Conservation (phyloP, 2,329 filamentous ascomycete genomes). For the Colletotrichum neosansevieriae region DNA sequence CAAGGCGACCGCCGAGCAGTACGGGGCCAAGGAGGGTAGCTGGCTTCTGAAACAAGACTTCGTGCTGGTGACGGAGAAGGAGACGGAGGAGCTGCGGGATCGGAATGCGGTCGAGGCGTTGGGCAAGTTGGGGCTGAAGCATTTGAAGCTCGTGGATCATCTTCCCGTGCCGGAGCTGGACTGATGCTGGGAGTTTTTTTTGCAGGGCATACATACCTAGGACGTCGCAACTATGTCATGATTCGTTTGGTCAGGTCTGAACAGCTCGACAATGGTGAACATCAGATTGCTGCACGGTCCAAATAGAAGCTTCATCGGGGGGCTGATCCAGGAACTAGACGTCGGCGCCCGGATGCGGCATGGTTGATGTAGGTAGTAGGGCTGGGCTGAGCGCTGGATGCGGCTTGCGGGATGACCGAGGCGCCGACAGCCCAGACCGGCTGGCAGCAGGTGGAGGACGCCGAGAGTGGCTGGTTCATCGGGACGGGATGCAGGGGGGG, state of each 20-base stretch:
- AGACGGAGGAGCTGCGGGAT: constrained; percentile 75
- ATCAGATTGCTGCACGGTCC: constrained; percentile 10
- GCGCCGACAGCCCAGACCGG: neutral
- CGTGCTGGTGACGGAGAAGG: constrained; percentile 78
- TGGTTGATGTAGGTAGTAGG: neutral
- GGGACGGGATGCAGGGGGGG: constrained; percentile 2
- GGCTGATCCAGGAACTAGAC: neutral
- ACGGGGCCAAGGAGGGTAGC: constrained; percentile 72
- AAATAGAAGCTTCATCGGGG: constrained; percentile 8
- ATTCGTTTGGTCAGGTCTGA: neutral
- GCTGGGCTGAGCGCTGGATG: constrained; percentile 21
- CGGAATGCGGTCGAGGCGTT: constrained; percentile 74
- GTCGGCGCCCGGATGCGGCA: constrained; percentile 23
- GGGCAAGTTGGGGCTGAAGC: constrained; percentile 71
- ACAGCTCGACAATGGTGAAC: neutral
- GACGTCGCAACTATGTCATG: constrained; percentile 16
- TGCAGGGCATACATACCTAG: neutral
- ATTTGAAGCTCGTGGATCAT: constrained; percentile 79
- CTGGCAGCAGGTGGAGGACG: constrained; percentile 15
- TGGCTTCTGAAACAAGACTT: constrained; percentile 80
- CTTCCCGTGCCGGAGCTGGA: constrained; percentile 79
- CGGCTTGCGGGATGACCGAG: neutral
- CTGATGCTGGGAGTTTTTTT: constrained; percentile 7
- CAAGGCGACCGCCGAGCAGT: constrained; percentile 67
- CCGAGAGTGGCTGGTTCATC: neutral